These are phyloP conservation scores for Nepenthes alata DNA, from an alignment of 179 eudicot genomes.

Conservation along the genomic window DNA sequence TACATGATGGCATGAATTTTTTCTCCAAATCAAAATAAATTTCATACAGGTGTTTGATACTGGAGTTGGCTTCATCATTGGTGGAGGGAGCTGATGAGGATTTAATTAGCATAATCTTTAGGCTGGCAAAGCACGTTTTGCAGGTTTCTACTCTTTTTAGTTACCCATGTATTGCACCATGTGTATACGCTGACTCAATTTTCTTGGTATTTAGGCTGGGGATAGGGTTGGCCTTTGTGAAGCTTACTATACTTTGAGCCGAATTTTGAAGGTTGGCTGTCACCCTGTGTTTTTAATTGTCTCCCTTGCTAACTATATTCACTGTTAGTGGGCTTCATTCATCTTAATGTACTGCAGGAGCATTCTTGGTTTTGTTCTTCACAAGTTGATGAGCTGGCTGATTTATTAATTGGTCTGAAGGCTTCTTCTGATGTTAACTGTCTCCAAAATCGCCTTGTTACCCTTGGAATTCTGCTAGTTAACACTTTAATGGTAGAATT, in stretches of 20 bases:
- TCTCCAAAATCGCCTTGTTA: conserved; percentile 45
- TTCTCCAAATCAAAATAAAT: background rate
- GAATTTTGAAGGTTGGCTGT: conserved; percentile 54
- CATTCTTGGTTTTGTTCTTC: conserved; percentile 60
- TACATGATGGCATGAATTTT: no score
- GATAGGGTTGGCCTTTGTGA: conserved; percentile 34
- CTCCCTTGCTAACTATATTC: background rate
- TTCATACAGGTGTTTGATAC: conserved; percentile 39
- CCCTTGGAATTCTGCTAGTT: conserved; percentile 55
- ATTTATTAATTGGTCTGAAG: conserved; percentile 51
- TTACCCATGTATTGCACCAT: background rate
- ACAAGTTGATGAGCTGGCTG: conserved; percentile 51
- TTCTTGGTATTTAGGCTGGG: conserved; percentile 32
- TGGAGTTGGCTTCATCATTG: conserved; percentile 62
- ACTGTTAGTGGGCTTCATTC: background rate
- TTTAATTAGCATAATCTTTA: conserved; percentile 42
- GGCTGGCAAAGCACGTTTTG: conserved; percentile 38
- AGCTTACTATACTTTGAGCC: conserved; percentile 64
- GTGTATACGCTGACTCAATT: background rate
- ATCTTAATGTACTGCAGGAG: conserved; percentile 28
- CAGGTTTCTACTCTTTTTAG: conserved; percentile 34
- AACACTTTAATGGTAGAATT: conserved; percentile 48
- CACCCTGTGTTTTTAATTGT: background rate
- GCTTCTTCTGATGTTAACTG: conserved; percentile 39
- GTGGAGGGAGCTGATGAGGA: conserved; percentile 68